Evolutionary conservation across 1,284 basidiomycete species (phyloP), one percentile per base, ranked within the genome.

Genomic region (Apiotrichum gamsii): DNA sequence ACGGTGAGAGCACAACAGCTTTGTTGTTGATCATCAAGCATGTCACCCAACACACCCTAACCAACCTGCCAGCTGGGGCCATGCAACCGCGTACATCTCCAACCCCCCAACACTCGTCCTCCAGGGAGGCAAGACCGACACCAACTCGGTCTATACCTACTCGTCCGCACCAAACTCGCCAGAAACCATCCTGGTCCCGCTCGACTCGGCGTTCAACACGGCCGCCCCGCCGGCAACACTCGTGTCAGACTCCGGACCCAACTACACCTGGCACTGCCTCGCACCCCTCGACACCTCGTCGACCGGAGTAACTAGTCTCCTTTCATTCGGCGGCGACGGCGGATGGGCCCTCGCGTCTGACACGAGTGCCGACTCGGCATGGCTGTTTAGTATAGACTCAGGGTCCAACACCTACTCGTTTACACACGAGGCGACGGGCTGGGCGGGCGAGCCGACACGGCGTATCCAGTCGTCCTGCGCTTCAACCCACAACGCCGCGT

Each of bases 201-300:
- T 90, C 24, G 76, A 79, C 3, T 59, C 69, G 3, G 63, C 80
- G 2, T 90, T 89, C 60, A 56, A 77, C 35, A 64, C 77, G 8
- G 73, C 76, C 1, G 77, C 77, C 3, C 83, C 86, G 13, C 86
- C 85, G 29, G 15, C 32, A 4, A 24, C 37, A 23, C 18, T 49
- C 30, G 42, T 51, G 8, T 21, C 84, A 58, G 73, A 50, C 30
- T 76, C 67, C 5, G 50, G 72, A 0, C 85, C 85, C 8, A 69
- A 78, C 6, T 75, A 88, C 15, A 80, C 84, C n/a, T 90, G 87
- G 84, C 84, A 89, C 61, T 82, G 84, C 1, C 70, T 90, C 30
- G 83, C 84, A 9, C 78, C 82, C 4, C 77, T 81, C 70, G 79
- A 80, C 48, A 32, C 56, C 4, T 6, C 25, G 25, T 5, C 21